Evolutionary conservation across 2,329 filamentous ascomycete species (phyloP).

Genomic region (Lasiodiplodia sp.): DNA sequence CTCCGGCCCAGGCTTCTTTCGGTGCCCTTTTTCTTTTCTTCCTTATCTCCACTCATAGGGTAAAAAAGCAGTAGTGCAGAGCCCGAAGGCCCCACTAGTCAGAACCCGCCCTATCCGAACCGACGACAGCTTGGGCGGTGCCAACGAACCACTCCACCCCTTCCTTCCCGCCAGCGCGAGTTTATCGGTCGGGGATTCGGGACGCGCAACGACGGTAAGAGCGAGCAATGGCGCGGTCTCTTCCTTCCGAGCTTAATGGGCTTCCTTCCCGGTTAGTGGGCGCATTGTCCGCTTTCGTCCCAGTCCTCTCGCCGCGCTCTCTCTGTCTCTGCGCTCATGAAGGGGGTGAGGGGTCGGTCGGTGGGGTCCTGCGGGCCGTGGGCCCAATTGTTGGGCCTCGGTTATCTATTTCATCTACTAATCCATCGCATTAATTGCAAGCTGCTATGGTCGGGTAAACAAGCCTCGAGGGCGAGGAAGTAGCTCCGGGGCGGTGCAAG

Average conservation of each 20-base stretch:
- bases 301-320: not conserved
- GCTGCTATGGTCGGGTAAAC: not conserved
- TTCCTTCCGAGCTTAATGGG: not conserved
- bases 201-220: not conserved
- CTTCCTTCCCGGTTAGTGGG: not conserved
- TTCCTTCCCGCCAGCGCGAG: slow-evolving; percentile 1
- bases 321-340: not conserved
- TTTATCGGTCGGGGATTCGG: not conserved
- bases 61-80: not conserved
- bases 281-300: not conserved
- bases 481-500: not conserved
- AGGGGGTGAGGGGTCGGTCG: not conserved
- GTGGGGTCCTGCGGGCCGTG: no score
- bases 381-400: not conserved
- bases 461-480: not conserved
- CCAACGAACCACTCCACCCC: not conserved
- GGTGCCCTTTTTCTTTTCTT: not conserved
- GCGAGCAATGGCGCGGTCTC: not conserved
- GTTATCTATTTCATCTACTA: not conserved
- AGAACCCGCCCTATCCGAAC: not conserved
- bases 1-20: not conserved
- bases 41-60: not conserved
- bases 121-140: not conserved
- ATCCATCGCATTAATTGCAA: not conserved
- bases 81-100: not conserved